These are phyloP conservation scores for Ophiocordyceps camponoti-saundersi DNA, from an alignment of 2,329 filamentous ascomycete genomes.

Conservation along the genomic window DNA sequence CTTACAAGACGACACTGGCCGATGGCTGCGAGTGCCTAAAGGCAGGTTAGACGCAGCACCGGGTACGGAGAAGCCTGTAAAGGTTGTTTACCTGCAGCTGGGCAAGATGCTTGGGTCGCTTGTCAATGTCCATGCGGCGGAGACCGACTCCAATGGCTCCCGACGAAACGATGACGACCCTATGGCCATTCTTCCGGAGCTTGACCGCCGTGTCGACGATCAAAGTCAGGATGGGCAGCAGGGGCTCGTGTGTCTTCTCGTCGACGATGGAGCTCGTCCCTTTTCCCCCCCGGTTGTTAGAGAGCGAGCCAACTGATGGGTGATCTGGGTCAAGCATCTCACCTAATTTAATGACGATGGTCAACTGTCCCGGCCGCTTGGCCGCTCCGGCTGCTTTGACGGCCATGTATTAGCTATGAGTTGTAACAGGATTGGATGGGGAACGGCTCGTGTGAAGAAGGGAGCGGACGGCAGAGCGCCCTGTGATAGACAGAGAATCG, in stretches of 20 bases:
- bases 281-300: conserved; percentile 17
- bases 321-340: conserved; percentile 14
- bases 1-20: conserved; percentile 91
- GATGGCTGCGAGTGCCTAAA: conserved; percentile 74
- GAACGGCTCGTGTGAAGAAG: background rate
- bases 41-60: background rate
- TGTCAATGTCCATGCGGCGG: conserved; percentile 73
- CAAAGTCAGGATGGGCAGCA: conserved; percentile 74
- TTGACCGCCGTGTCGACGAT: conserved; percentile 90
- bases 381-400: conserved; percentile 30
- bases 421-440: background rate
- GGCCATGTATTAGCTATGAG: background rate
- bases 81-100: conserved; percentile 52
- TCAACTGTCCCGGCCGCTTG: conserved; percentile 37
- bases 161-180: conserved; percentile 90
- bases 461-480: background rate
- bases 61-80: background rate
- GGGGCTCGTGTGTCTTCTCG: conserved; percentile 83
- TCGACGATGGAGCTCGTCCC: conserved; percentile 98
- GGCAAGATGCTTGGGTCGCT: conserved; percentile 77
- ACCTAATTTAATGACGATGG: conserved; percentile 78
- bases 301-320: background rate
- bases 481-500: too few relatives aligned
- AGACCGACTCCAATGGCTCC: conserved; percentile 92
- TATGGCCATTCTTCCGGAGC: conserved; percentile 77